phyloP scores from a whole-genome alignment of 2,329 filamentous ascomycete species.

The Alternaria triticimaculans region DNA sequence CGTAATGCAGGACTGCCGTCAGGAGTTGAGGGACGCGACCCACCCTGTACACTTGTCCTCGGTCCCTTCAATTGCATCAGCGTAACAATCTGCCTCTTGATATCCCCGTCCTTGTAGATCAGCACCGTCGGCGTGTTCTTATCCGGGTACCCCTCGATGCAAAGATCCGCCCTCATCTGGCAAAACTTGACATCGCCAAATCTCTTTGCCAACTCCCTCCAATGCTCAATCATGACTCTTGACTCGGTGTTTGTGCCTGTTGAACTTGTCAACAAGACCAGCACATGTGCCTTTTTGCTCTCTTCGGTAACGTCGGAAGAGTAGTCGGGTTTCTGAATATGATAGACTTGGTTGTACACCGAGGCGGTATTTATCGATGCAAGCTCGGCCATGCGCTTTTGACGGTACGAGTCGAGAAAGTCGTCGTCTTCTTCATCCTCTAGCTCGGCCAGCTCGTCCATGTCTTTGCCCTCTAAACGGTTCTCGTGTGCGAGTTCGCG shows the following conservation, averaged over 20 bases:
- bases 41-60: constrained; percentile 28
- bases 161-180: constrained; percentile 89
- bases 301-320: constrained; percentile 89
- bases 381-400: constrained; percentile 87
- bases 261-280: constrained; percentile 84
- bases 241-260: constrained; percentile 85
- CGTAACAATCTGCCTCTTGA: constrained; percentile 90
- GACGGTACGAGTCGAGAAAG: constrained; percentile 84
- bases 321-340: constrained; percentile 93
- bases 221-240: constrained; percentile 80
- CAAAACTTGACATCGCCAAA: constrained; percentile 98
- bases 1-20: background rate
- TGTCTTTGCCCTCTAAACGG: constrained; percentile 87
- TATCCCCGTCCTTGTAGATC: constrained; percentile 91
- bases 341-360: constrained; percentile 89
- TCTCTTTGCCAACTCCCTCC: constrained; percentile 80
- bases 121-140: constrained; percentile 93
- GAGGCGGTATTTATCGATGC: constrained; percentile 76
- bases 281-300: constrained; percentile 69
- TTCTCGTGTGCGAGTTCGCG: constrained; percentile 87
- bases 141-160: constrained; percentile 96
- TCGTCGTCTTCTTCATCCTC: constrained; percentile 95
- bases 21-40: background rate
- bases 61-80: constrained; percentile 76
- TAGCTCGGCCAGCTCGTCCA: constrained; percentile 90